Evolutionary conservation across 441 rosid genomes (phyloP).

Genomic region (Gossypium trilobum): DNA sequence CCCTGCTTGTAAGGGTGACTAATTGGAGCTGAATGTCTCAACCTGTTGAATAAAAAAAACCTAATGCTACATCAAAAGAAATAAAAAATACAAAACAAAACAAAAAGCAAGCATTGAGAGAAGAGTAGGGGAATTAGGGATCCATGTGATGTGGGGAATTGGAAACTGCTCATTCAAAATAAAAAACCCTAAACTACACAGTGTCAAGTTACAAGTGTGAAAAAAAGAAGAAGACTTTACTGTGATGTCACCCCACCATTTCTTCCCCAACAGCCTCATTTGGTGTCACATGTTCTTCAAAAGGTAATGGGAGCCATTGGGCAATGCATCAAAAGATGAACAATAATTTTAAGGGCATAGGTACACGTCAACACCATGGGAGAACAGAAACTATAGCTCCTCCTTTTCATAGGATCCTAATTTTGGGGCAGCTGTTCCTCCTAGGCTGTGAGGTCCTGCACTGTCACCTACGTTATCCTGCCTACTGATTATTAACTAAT

Average conservation of each 20-base stretch:
- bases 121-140: slow-evolving; percentile 20
- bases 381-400: not conserved
- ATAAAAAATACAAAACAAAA: not conserved
- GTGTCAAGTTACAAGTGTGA: not conserved
- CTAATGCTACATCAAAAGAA: not conserved
- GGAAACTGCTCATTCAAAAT: not conserved
- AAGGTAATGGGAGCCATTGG: not conserved
- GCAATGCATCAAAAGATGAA: not conserved
- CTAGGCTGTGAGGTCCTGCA: not conserved
- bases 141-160: slow-evolving; percentile 19
- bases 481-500: not conserved
- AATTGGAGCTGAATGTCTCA: slow-evolving; percentile 5
- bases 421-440: not conserved
- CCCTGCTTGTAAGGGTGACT: not conserved
- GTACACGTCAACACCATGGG: not conserved
- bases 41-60: slow-evolving; percentile 7
- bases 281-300: not conserved
- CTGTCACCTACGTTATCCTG: not conserved
- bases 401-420: slow-evolving; percentile 22
- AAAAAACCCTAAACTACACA: not conserved
- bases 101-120: slow-evolving; percentile 17
- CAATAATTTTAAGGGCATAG: not conserved
- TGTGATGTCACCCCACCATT: slow-evolving; percentile 2
- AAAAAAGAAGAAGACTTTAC: not conserved
- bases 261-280: not conserved